A percentile compares a stretch with the other conserved stretches of the same genome.
These are phyloP conservation scores for Mortierella polycephala DNA, from an alignment of 371 early-diverging fungal genomes.

Conservation along the genomic window DNA sequence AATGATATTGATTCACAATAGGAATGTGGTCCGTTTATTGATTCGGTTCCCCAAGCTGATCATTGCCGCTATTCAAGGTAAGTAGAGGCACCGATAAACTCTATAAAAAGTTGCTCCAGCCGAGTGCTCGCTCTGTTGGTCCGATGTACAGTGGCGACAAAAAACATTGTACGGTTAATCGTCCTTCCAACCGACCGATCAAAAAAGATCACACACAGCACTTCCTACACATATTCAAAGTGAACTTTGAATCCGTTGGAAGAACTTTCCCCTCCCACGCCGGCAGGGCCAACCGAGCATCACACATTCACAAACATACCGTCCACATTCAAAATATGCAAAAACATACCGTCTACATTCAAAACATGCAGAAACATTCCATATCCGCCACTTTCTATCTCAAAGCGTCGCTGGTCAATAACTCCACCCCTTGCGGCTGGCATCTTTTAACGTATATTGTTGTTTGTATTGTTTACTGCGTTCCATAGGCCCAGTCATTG, in stretches of 20 bases:
- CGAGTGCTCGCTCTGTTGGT: no score
- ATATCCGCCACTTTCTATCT: no score
- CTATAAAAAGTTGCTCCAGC: not conserved
- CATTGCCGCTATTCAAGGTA: constrained; percentile 81
- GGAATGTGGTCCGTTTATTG: constrained; percentile 65
- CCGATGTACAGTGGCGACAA: not conserved
- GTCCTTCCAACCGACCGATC: constrained; percentile 8
- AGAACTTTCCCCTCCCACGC: no score
- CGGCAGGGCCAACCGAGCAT: no score
- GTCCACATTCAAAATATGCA: no score
- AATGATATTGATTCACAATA: constrained; percentile 8
- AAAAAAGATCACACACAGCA: not conserved
- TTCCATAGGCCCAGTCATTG: constrained; percentile 71
- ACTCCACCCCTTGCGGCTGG: no score
- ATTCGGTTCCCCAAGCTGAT: constrained; percentile 78
- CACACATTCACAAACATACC: not conserved
- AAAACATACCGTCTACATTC: no score
- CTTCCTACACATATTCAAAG: not conserved
- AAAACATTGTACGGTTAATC: not conserved
- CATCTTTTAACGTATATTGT: no score
- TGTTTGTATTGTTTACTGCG: no score
- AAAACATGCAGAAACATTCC: no score
- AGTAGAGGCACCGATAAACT: not conserved
- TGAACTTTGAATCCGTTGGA: not conserved
- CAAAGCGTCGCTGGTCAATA: no score